Conservation (phyloP, 768 basidiomycete species). For the Glaciozyma martinii region DNA sequence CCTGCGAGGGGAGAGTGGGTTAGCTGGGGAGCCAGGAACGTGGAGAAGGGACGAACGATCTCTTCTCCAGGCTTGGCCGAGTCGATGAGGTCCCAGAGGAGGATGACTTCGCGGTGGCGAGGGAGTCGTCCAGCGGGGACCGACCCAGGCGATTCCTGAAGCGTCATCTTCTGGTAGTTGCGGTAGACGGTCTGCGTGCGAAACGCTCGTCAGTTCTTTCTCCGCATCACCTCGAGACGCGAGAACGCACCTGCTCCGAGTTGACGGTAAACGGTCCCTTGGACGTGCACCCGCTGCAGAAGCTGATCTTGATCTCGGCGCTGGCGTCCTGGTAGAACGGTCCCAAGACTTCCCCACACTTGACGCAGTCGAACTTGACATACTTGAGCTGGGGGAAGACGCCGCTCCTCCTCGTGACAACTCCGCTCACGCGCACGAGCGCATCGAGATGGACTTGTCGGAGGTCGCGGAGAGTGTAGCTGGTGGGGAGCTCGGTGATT, state of each 20-base stretch:
- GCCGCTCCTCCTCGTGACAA: slow-evolving; percentile 88
- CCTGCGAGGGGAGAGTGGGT: slow-evolving; percentile 46
- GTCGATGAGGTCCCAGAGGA: slow-evolving; percentile 97
- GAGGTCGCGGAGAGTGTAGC: slow-evolving; percentile 83
- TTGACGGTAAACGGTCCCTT: slow-evolving; percentile 94
- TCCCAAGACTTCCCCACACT: slow-evolving; percentile 86
- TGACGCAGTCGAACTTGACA: slow-evolving; percentile 95
- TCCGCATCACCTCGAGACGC: not conserved
- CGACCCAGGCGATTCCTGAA: slow-evolving; percentile 95
- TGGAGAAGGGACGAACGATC: slow-evolving; percentile 54
- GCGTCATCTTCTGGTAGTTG: slow-evolving; percentile 97
- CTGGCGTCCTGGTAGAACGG: slow-evolving; percentile 97
- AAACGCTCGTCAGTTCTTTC: not conserved
- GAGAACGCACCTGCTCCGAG: slow-evolving; percentile 69
- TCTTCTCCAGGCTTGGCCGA: slow-evolving; percentile 98
- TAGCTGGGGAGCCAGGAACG: not conserved
- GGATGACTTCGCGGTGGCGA: slow-evolving; percentile 88
- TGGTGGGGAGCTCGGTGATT: slow-evolving; percentile 83
- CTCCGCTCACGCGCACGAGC: slow-evolving; percentile 87
- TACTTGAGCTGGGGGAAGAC: slow-evolving; percentile 99
- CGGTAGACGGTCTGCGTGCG: slow-evolving; percentile 79
- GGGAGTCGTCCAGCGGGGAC: slow-evolving; percentile 96
- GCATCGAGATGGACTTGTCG: slow-evolving; percentile 87
- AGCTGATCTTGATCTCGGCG: slow-evolving; percentile 86
- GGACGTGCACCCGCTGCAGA: slow-evolving; percentile 86